Base-by-base conservation (phyloP, 805 yeast genomes). In the Vanderwaltozyma tropicalis region DNA sequence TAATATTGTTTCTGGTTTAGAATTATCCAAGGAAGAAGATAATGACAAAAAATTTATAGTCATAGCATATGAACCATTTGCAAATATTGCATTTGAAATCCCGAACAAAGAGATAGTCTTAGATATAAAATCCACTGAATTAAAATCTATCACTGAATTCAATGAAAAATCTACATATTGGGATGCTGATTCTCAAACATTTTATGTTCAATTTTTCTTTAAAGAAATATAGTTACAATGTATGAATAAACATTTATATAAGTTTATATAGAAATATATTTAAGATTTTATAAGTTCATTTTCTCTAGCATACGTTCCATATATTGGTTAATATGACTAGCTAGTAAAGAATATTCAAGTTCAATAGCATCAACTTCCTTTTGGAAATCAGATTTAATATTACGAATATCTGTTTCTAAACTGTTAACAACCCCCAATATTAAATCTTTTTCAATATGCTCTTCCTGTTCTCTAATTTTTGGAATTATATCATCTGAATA, bases 41-140 rank as follows among this genome's bases (percentile, higher is more conserved):
- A 64, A 67, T 1, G 22, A 66, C 35, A 59, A 64, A 28, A 62
- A 66, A 59, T 88, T 78, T 54, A 49, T 92, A 45, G 77, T 88
- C 10, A 61, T 88, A 0, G 78, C 87, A n/a, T 92, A 80, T 3
- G 95, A 86, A 55, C 96, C 96, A 1, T 92, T 85, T 57, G 89
- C 86, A 43, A 85, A 79, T 41, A 66, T 86, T 9, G 82, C 80
- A 1, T 64, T 89, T 40, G 78, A 84, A 41, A 67, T 92, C 11
- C 94, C 94, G 1, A 43, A 48, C 27, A 64, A 53, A 16, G 74
- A 76, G 18, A 64, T 76, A 12, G 26, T 41, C 7, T 26, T 43
- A 8, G 39, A 36, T 16, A 76, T 71, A 42, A 59, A 65, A 16
- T 32, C 44, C n/a, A 39, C 32, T 11, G 43, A 41, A 12, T 47